Conservation (phyloP, 2,329 filamentous ascomycete genomes). For the Alternaria ethzedia region DNA sequence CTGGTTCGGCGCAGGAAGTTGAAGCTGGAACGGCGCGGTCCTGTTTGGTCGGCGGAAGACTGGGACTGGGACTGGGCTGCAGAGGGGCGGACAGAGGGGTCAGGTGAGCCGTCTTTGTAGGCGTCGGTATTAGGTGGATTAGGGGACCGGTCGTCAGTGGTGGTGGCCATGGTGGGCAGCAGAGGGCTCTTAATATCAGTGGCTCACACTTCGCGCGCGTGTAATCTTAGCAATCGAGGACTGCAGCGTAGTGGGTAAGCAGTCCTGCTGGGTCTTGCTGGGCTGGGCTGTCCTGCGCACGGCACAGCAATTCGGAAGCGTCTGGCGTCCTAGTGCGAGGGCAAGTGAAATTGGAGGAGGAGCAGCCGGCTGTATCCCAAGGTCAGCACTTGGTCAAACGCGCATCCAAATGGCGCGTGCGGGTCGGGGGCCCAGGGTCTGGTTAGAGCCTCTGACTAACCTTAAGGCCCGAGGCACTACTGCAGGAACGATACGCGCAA, state of each 20-base stretch:
- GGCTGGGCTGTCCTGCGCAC: slow-evolving; percentile 14
- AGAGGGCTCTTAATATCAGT: slow-evolving; percentile 33
- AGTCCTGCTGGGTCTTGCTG: slow-evolving; percentile 19
- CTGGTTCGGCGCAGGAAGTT: slow-evolving; percentile 47
- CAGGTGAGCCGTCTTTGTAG: slow-evolving; percentile 37
- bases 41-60: slow-evolving; percentile 23
- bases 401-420: slow-evolving; percentile 17
- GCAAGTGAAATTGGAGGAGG: slow-evolving; percentile 20
- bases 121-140: slow-evolving; percentile 10
- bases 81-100: slow-evolving; percentile 26
- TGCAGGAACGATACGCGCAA: slow-evolving; percentile 21
- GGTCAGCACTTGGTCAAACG: slow-evolving; percentile 15
- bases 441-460: slow-evolving; percentile 5
- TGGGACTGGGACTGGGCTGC: slow-evolving; percentile 20
- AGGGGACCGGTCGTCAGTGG: slow-evolving; percentile 26
- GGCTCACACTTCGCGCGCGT: slow-evolving; percentile 20
- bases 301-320: slow-evolving; percentile 6
- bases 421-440: slow-evolving; percentile 27
- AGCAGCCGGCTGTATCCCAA: slow-evolving; percentile 16
- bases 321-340: background rate
- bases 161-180: slow-evolving; percentile 36
- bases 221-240: slow-evolving; percentile 36
- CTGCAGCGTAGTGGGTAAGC: slow-evolving; percentile 17
- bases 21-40: slow-evolving; percentile 42
- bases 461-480: slow-evolving; percentile 18